phyloP scores from a whole-genome alignment of 352 stramenopile genomes.

The Phytophthora pinifolia region DNA sequence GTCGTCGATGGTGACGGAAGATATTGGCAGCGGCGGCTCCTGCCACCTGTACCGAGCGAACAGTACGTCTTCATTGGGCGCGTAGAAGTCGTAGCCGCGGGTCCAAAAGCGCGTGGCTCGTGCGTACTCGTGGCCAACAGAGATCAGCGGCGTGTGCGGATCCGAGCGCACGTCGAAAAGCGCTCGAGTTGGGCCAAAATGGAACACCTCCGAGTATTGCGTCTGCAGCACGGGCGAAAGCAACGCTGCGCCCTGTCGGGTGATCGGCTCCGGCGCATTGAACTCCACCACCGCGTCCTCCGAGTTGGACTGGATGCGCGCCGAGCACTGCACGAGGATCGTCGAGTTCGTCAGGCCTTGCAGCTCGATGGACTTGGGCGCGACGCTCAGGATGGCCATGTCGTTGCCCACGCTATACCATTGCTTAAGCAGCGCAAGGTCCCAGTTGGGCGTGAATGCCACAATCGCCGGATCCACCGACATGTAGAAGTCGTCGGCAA shows the following conservation, averaged over 20 bases:
- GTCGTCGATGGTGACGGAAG: slow-evolving; percentile 15
- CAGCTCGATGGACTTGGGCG: slow-evolving; percentile 58
- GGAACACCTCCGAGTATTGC: slow-evolving; percentile 84
- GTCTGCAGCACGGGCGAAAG: slow-evolving; percentile 62
- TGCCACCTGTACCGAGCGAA: slow-evolving; percentile 66
- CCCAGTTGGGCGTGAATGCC: slow-evolving; percentile 75
- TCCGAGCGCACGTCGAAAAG: slow-evolving; percentile 76
- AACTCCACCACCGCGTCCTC: slow-evolving; percentile 71
- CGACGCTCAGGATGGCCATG: slow-evolving; percentile 76
- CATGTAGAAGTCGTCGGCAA: slow-evolving; percentile 68
- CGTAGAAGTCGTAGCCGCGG: slow-evolving; percentile 85
- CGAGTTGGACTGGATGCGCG: slow-evolving; percentile 73
- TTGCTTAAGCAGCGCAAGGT: slow-evolving; percentile 71
- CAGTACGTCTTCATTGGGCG: slow-evolving; percentile 60
- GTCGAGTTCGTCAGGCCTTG: slow-evolving; percentile 35
- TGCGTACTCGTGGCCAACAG: slow-evolving; percentile 70
- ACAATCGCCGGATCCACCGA: slow-evolving; percentile 62
- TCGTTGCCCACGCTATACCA: slow-evolving; percentile 83
- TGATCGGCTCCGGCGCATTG: slow-evolving; percentile 64
- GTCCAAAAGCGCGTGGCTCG: slow-evolving; percentile 87
- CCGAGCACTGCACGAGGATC: slow-evolving; percentile 74
- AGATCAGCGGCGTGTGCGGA: slow-evolving; percentile 58
- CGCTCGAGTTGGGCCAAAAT: slow-evolving; percentile 64
- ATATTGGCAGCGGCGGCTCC: slow-evolving; percentile 27
- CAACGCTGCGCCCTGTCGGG: slow-evolving; percentile 33